phyloP scores from a whole-genome alignment of 768 basidiomycete genomes.

The Amanita molliuscula region DNA sequence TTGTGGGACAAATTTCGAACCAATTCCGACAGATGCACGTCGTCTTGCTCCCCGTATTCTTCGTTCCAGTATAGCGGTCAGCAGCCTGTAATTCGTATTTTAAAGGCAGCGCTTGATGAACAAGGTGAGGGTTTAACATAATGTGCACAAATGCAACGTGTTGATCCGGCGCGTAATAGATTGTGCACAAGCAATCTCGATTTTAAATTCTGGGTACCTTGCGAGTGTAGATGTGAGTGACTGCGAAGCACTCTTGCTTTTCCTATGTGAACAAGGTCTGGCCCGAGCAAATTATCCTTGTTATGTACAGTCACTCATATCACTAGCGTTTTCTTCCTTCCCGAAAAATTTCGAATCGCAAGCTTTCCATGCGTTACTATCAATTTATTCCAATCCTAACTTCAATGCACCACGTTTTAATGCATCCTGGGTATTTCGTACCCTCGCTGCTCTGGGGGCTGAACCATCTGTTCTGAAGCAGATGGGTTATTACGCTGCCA shows the following conservation, averaged over 20 bases:
- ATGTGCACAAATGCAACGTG: neutral
- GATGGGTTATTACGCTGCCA: neutral
- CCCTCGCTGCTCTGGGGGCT: constrained; percentile 13
- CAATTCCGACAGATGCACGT: neutral
- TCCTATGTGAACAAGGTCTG: constrained; percentile 32
- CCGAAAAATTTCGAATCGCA: neutral
- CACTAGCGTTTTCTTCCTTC: neutral
- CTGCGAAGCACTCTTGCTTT: constrained; percentile 8
- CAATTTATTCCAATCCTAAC: neutral
- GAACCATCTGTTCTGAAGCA: neutral
- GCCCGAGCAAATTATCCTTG: neutral
- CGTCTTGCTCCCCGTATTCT: neutral
- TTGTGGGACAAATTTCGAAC: constrained; percentile 6
- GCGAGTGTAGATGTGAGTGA: constrained; percentile 16
- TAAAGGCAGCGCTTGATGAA: constrained; percentile 20
- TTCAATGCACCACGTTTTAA: neutral
- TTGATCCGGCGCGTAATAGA: constrained; percentile 22
- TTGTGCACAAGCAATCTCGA: constrained; percentile 20
- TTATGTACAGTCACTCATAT: neutral
- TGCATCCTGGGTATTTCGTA: constrained; percentile 2
- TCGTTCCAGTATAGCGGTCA: constrained; percentile 11
- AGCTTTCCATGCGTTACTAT: neutral
- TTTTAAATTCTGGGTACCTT: constrained; percentile 35
- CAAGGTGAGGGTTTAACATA: constrained; percentile 20
- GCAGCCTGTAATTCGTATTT: constrained; percentile 14